Percentiles rank a stretch among this genome's conserved stretches.
Evolutionary conservation across 257 asterid genomes (phyloP).

Genomic region (Oldenlandia corymbosa): DNA sequence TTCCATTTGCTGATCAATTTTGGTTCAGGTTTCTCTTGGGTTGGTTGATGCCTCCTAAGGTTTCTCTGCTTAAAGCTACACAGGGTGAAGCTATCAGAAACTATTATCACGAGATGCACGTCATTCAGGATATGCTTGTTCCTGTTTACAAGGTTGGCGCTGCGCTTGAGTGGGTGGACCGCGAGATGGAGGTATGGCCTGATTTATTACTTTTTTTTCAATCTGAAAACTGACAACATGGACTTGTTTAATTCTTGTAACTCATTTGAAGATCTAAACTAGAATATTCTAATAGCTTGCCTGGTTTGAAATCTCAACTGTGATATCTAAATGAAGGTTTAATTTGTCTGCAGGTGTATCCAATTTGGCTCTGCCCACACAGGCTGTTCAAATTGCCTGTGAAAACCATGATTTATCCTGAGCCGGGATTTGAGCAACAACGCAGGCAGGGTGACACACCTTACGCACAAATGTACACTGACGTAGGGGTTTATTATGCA

Average conservation of each 20-base stretch:
- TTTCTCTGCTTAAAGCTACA: constrained; percentile 90
- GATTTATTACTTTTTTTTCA: too few species aligned
- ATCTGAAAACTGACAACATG: too few species aligned
- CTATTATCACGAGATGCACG: constrained; percentile 95
- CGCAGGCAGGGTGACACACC: constrained; percentile 82
- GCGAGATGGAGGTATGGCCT: constrained; percentile 89
- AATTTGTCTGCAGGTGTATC: constrained; percentile 64
- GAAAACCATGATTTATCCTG: constrained; percentile 87
- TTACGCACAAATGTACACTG: constrained; percentile 91
- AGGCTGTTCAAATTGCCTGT: constrained; percentile 69
- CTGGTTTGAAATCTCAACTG: not conserved
- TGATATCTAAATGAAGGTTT: constrained; percentile 14
- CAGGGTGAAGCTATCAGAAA: constrained; percentile 91
- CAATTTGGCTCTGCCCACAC: constrained; percentile 99
- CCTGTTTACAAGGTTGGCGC: constrained; percentile 91
- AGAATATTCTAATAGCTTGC: not conserved
- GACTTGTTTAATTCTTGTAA: too few species aligned
- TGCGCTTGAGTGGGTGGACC: constrained; percentile 84
- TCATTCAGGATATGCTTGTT: constrained; percentile 93
- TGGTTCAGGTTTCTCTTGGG: constrained; percentile 90
- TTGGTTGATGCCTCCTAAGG: constrained; percentile 97
- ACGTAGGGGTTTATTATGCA: constrained; percentile 86
- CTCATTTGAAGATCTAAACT: too few species aligned
- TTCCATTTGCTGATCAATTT: constrained; percentile 88
- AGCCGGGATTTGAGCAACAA: constrained; percentile 84